phyloP scores from a whole-genome alignment of 768 basidiomycete species.

The Boletus edulis region DNA sequence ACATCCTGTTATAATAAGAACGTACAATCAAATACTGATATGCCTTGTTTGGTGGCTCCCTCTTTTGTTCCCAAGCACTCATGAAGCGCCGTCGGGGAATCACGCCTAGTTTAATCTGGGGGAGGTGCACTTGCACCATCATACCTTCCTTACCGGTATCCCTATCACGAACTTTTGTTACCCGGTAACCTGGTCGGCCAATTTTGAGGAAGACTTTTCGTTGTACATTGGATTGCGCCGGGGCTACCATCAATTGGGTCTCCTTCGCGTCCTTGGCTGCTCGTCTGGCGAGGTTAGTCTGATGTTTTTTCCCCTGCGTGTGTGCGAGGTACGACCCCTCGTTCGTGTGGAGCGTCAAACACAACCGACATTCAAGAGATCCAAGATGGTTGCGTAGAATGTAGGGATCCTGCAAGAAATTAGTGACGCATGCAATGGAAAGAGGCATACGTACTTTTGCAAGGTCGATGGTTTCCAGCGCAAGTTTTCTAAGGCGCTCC shows the following conservation, averaged over 20 bases:
- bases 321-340: conserved; percentile 99
- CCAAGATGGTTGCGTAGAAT: conserved; percentile 98
- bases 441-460: conserved; percentile 66
- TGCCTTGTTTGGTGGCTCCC: conserved; percentile 92
- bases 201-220: conserved; percentile 98
- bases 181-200: conserved; percentile 91
- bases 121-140: conserved; percentile 95
- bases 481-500: conserved; percentile 92
- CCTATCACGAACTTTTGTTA: conserved; percentile 93
- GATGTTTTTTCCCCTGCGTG: conserved; percentile 99
- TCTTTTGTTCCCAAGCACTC: conserved; percentile 97
- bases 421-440: conserved; percentile 1
- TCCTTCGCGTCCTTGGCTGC: conserved; percentile 98
- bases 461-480: conserved; percentile 95
- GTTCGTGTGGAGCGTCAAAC: conserved; percentile 97
- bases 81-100: conserved; percentile 88
- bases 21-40: conserved; percentile 97
- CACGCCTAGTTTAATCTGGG: conserved; percentile 87
- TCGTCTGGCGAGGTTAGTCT: conserved; percentile 95
- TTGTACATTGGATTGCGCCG: conserved; percentile 73
- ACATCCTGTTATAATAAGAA: conserved; percentile 16
- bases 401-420: conserved; percentile 77
- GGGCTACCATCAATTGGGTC: conserved; percentile 84
- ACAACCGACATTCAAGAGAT: conserved; percentile 96
- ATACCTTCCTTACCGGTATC: conserved; percentile 93